Percentiles rank a stretch among this genome's conserved stretches.
Conservation (phyloP, 2,329 filamentous ascomycete species). For the Xylaria sp. region DNA sequence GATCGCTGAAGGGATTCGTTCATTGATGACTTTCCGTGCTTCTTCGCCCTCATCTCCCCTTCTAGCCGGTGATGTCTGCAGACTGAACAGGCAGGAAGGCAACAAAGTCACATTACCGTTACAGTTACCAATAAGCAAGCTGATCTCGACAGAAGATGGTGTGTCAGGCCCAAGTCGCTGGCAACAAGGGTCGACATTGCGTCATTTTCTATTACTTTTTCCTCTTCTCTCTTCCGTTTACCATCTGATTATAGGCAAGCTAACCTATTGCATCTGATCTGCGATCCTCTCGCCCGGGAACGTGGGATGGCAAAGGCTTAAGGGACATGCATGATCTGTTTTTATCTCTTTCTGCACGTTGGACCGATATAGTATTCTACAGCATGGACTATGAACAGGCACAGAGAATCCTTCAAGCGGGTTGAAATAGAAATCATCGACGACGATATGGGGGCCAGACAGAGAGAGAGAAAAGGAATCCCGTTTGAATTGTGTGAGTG, state of each 20-base stretch:
- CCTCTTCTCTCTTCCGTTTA: neutral
- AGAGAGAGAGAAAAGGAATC: neutral
- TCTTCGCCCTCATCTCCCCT: neutral
- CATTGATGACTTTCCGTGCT: neutral
- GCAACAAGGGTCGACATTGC: conserved; percentile 11
- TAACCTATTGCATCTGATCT: conserved; percentile 13
- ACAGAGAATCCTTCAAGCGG: neutral
- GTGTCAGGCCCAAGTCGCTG: conserved; percentile 6
- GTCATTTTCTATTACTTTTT: conserved; percentile 9
- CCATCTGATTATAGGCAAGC: neutral
- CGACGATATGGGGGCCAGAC: neutral
- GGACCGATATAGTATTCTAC: neutral
- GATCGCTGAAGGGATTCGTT: neutral
- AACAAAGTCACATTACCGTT: neutral
- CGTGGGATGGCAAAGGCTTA: neutral
- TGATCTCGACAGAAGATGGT: neutral
- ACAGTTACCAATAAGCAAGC: neutral
- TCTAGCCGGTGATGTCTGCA: neutral
- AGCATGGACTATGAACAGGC: neutral
- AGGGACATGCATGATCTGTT: neutral
- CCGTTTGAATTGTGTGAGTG: neutral
- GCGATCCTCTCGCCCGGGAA: conserved; percentile 1
- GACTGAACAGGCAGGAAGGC: neutral
- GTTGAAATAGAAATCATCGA: neutral
- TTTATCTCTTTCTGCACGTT: neutral